A percentile compares a stretch with the other conserved stretches of the same genome.
phyloP scores from a whole-genome alignment of 140 eudicot genomes.

The Flaveria floridana region DNA sequence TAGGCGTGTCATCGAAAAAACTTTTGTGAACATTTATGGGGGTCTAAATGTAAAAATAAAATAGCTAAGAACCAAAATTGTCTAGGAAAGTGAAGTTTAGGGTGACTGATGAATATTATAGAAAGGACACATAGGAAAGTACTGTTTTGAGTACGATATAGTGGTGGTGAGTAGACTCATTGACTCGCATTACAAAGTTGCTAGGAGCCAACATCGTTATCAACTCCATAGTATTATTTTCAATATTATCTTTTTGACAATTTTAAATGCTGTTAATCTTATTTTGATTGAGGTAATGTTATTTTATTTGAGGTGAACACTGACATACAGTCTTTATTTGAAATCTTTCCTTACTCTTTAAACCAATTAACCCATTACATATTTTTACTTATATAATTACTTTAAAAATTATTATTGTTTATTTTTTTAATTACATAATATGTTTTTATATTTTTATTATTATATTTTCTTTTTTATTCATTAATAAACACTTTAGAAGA shows the following conservation, averaged over 20 bases:
- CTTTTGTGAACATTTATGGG: not conserved
- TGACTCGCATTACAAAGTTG: slow-evolving; percentile 22
- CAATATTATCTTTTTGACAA: not conserved
- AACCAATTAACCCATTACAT: no score
- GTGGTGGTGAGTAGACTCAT: slow-evolving; percentile 29
- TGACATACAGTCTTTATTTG: no score
- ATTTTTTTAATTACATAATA: no score
- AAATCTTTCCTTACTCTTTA: no score
- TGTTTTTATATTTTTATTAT: no score
- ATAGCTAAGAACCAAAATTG: not conserved
- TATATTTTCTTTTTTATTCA: no score
- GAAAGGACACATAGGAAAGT: slow-evolving; percentile 22
- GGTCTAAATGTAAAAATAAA: slow-evolving; percentile 4
- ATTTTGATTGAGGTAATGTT: no score
- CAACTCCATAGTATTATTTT: not conserved
- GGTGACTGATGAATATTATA: not conserved
- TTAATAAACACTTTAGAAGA: no score
- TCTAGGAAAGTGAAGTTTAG: not conserved
- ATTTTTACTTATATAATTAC: no score
- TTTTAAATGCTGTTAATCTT: no score
- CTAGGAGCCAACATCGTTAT: not conserved
- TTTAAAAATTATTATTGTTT: no score
- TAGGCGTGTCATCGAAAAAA: not conserved
- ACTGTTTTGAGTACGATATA: slow-evolving; percentile 29
- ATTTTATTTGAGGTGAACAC: no score